Conservation (phyloP, 441 rosid genomes). For the Hura crepitans region DNA sequence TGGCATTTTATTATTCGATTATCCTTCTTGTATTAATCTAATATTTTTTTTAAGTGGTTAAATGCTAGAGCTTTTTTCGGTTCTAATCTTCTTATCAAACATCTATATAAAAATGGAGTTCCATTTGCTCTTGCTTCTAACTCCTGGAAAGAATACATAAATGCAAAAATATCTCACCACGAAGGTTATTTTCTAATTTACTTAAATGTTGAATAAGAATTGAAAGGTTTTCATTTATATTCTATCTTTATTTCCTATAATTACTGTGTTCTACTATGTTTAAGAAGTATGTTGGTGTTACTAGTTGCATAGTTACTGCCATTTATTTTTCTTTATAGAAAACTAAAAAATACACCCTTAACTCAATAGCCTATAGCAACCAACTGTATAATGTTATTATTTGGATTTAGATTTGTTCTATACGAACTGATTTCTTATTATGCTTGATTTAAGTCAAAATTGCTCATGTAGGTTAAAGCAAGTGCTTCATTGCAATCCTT, state of each 20-base stretch:
- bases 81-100: constrained; percentile 39
- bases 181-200: constrained; percentile 22
- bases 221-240: background rate
- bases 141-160: constrained; percentile 35
- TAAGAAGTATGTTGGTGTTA: too few relatives aligned
- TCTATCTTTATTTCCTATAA: background rate
- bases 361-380: background rate
- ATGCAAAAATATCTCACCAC: constrained; percentile 35
- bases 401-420: background rate
- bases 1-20: background rate
- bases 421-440: too few relatives aligned
- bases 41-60: constrained; percentile 29
- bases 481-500: constrained; percentile 34
- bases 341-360: background rate
- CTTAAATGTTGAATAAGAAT: constrained; percentile 1
- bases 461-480: constrained; percentile 35
- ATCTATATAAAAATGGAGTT: constrained; percentile 34
- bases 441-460: background rate
- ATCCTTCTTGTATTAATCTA: background rate
- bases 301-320: background rate
- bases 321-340: background rate
- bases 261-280: background rate
- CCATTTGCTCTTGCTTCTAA: constrained; percentile 47
- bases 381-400: background rate
- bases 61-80: constrained; percentile 39